Percentiles rank a stretch among this genome's conserved stretches.
phyloP scores from a whole-genome alignment of 108 stramenopile species.

The Discostella stelligeroides region DNA sequence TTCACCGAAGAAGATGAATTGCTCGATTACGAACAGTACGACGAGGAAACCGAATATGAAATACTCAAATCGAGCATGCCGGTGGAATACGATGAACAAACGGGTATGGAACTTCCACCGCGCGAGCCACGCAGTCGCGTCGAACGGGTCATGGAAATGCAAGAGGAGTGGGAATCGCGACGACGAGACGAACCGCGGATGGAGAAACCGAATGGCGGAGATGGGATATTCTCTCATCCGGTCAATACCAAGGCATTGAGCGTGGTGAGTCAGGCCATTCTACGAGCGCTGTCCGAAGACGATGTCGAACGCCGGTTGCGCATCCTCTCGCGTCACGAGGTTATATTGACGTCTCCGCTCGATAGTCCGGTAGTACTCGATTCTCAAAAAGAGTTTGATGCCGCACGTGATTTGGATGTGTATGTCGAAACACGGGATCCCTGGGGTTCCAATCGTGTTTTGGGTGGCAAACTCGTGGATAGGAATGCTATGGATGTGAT shows the following conservation, averaged over 20 bases:
- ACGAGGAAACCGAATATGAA: conserved; percentile 58
- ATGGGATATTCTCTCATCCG: conserved; percentile 44
- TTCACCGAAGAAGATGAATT: conserved; percentile 61
- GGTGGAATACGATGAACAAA: conserved; percentile 41
- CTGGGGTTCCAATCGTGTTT: conserved; percentile 77
- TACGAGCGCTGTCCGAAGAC: conserved; percentile 57
- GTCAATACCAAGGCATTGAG: conserved; percentile 70
- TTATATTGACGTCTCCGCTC: conserved; percentile 67
- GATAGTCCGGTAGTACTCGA: conserved; percentile 63
- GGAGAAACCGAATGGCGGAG: conserved; percentile 33
- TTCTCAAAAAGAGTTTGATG: conserved; percentile 81
- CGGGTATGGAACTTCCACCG: conserved; percentile 29
- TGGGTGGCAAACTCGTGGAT: conserved; percentile 77
- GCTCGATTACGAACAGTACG: conserved; percentile 58
- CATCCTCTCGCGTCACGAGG: conserved; percentile 73
- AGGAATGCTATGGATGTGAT: conserved; percentile 84
- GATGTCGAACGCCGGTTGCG: conserved; percentile 64
- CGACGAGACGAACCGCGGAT: conserved; percentile 13
- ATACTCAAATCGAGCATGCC: conserved; percentile 46
- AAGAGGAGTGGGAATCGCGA: conserved; percentile 21
- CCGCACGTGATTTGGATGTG: conserved; percentile 59
- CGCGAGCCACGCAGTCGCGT: conserved; percentile 29
- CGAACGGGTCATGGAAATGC: conserved; percentile 26
- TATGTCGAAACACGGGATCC: conserved; percentile 81
- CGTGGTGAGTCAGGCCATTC: conserved; percentile 63